Evolutionary conservation across 352 stramenopile genomes (phyloP), one percentile per base, ranked within the genome.

Genomic region (Phytophthora kernoviae): DNA sequence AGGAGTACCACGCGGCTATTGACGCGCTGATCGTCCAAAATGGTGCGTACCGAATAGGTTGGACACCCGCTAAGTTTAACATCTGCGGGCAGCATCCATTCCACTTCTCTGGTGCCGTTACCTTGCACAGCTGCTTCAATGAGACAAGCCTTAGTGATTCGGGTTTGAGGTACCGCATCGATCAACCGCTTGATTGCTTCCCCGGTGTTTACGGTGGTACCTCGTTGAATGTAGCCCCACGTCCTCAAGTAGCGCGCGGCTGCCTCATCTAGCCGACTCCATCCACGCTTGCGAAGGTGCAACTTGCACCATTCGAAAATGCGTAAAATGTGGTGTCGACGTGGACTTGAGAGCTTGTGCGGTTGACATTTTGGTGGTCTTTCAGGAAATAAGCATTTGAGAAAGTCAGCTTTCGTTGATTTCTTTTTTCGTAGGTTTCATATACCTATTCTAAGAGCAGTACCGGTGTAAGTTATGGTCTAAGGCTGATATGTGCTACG

Each of bases 281-380:
- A 27, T 24, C 49, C 49, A 10, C 37, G 49, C 37, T 57, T 12
- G 12, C 4, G 11, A 8, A 57, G 32, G 49, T 57, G 49, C 21
- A 40, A 7, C n/a, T 57, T n/a, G 21, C 37, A 42, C 48, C 48
- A 55, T 10, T 17, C 48, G 36, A 55, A 55, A 37, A 55, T n/a
- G n/a, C n/a, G n/a, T n/a, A 55, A 12, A 47, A 47, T 6, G 48
- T 24, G 10, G 48, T 30, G 20, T 46, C 46, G 48, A 8, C 21
- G 14, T 6, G 39, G 5, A n/a, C 6, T 44, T 44, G 39, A 4
- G 10, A 21, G 39, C 14, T 44, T 17, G 39, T 12, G 39, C 14
- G 12, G 39, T 8, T 12, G 39, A 2, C 17, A 21, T 44, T 44
- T n/a, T 26, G 17, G 14, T 11, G 18, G 4, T 44, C 21, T 44